Percentiles rank a stretch among this genome's conserved stretches.
phyloP scores from a whole-genome alignment of 768 basidiomycete genomes.

The Leccinum uliginosum region DNA sequence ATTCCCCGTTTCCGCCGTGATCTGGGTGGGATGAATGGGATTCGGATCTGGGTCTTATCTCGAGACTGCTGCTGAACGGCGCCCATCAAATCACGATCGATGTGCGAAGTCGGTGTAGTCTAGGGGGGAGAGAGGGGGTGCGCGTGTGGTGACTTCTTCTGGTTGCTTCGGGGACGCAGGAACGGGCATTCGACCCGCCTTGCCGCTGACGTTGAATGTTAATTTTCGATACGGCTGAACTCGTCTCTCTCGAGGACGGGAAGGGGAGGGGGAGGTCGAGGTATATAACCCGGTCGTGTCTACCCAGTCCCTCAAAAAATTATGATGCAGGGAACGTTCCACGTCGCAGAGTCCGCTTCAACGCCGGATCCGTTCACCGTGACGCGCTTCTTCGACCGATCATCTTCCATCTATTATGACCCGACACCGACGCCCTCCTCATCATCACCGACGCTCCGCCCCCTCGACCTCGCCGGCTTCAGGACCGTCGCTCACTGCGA shows the following conservation, averaged over 20 bases:
- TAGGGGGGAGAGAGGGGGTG: not conserved
- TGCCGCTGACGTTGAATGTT: conserved; percentile 8
- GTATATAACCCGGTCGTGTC: not conserved
- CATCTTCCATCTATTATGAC: conserved; percentile 24
- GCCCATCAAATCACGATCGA: conserved; percentile 25
- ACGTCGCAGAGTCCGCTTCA: conserved; percentile 2
- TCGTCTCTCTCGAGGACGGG: not conserved
- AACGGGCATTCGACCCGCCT: conserved; percentile 8
- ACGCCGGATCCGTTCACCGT: conserved; percentile 23
- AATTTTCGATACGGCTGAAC: conserved; percentile 1
- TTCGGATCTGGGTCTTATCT: conserved; percentile 3
- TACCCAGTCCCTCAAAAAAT: not conserved
- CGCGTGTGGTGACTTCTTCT: conserved; percentile 13
- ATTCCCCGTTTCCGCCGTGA: conserved; percentile 28
- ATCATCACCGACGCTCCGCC: conserved; percentile 8
- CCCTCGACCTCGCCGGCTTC: conserved; percentile 18
- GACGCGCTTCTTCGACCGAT: conserved; percentile 31
- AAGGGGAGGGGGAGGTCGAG: not conserved
- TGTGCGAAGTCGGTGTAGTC: conserved; percentile 6
- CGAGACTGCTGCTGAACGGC: not conserved
- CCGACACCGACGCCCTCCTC: not conserved
- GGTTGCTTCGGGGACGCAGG: conserved; percentile 16
- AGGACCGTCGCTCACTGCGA: conserved; percentile 23
- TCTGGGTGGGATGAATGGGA: conserved; percentile 2
- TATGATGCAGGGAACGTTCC: not conserved